These are phyloP conservation scores for Boletus pseudopeckii DNA, from an alignment of 768 basidiomycete species.

Conservation along the genomic window DNA sequence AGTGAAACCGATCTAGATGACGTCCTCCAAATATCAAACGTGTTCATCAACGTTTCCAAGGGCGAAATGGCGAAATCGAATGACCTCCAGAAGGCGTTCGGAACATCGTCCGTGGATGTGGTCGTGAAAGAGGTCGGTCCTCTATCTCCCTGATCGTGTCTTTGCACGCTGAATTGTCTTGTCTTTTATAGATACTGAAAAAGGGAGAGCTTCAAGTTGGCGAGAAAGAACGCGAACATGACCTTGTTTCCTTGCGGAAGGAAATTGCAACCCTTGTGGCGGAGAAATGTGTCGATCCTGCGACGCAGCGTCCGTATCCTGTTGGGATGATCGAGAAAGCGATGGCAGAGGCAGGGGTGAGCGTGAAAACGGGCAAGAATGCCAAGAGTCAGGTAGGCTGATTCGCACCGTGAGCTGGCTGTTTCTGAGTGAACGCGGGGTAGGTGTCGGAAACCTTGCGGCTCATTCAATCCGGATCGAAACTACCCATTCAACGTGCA, in stretches of 20 bases:
- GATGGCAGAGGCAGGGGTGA: slow-evolving; percentile 93
- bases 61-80: slow-evolving; percentile 87
- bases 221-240: slow-evolving; percentile 94
- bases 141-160: not conserved
- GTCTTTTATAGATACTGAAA: slow-evolving; percentile 74
- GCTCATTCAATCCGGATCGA: slow-evolving; percentile 72
- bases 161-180: not conserved
- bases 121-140: slow-evolving; percentile 75
- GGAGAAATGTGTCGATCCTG: slow-evolving; percentile 93
- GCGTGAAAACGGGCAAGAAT: slow-evolving; percentile 81
- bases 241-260: slow-evolving; percentile 72
- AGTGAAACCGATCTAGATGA: slow-evolving; percentile 94
- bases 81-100: slow-evolving; percentile 91
- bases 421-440: not conserved
- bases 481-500: slow-evolving; percentile 89
- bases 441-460: slow-evolving; percentile 92
- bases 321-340: slow-evolving; percentile 98
- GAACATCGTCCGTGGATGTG: slow-evolving; percentile 63
- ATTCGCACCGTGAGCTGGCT: not conserved
- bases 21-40: slow-evolving; percentile 93
- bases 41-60: slow-evolving; percentile 95
- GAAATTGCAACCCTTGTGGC: slow-evolving; percentile 95
- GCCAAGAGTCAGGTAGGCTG: slow-evolving; percentile 85
- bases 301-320: slow-evolving; percentile 84
- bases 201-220: slow-evolving; percentile 97